These are phyloP conservation scores for Lepidium didymum DNA, from an alignment of 345 rosid genomes.

Conservation along the genomic window DNA sequence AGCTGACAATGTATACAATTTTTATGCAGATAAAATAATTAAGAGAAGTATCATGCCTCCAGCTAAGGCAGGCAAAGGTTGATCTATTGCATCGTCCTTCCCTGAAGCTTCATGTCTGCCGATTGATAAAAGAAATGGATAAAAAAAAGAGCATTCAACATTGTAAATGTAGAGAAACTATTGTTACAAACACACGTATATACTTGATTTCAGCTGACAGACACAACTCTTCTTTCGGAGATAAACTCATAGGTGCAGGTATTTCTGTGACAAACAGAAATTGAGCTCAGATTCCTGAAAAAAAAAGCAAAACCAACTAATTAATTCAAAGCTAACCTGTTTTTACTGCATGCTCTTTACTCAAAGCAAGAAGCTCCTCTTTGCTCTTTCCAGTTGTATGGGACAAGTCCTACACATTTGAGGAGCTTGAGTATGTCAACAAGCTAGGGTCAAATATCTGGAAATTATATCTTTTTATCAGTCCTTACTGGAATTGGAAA, in stretches of 20 bases:
- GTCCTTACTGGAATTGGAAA: slow-evolving; percentile 84
- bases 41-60: slow-evolving; percentile 36
- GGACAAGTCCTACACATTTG: slow-evolving; percentile 60
- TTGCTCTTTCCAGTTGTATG: slow-evolving; percentile 76
- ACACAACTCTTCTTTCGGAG: slow-evolving; percentile 44
- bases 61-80: slow-evolving; percentile 37
- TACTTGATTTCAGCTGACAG: slow-evolving; percentile 53
- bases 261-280: slow-evolving; percentile 36
- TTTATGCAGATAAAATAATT: neutral
- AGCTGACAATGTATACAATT: neutral
- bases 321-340: slow-evolving; percentile 39
- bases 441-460: neutral
- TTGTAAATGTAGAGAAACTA: neutral
- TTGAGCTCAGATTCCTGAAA: neutral
- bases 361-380: slow-evolving; percentile 95
- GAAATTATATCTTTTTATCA: neutral
- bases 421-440: slow-evolving; percentile 5
- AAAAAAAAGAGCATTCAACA: neutral
- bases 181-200: slow-evolving; percentile 12
- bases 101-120: slow-evolving; percentile 45
- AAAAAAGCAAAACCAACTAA: neutral
- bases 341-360: slow-evolving; percentile 43
- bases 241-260: slow-evolving; percentile 37
- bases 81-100: slow-evolving; percentile 43
- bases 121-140: slow-evolving; percentile 19